These are phyloP conservation scores for Sindora glabra DNA, from an alignment of 306 rosid genomes.

Conservation along the genomic window DNA sequence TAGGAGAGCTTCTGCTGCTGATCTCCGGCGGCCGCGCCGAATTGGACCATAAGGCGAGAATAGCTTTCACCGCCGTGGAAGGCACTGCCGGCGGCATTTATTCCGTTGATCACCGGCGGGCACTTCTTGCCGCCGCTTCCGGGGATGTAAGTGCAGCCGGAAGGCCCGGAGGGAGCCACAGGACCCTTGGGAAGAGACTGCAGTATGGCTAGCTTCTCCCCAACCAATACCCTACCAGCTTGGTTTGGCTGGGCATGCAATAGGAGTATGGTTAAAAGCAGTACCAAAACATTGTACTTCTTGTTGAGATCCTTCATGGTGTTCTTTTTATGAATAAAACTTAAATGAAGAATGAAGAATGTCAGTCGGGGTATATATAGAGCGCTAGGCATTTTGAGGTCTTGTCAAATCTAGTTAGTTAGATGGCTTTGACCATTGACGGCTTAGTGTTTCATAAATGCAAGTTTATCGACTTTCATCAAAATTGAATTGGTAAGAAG, in stretches of 20 bases:
- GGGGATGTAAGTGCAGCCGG: constrained; percentile 69
- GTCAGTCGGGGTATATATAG: background rate
- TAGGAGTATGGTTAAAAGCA: constrained; percentile 30
- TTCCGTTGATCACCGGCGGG: constrained; percentile 38
- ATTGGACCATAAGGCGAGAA: constrained; percentile 26
- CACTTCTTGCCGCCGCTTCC: constrained; percentile 53
- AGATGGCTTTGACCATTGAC: no score
- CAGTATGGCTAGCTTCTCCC: constrained; percentile 1
- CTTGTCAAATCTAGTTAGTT: no score
- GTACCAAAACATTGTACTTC: constrained; percentile 26
- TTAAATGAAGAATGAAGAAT: background rate
- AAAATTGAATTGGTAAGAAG: no score
- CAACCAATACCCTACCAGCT: constrained; percentile 33
- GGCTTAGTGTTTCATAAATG: no score
- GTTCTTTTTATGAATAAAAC: no score
- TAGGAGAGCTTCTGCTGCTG: no score
- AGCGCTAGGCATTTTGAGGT: no score
- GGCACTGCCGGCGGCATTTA: constrained; percentile 25
- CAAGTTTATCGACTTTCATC: no score
- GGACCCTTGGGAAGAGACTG: constrained; percentile 55
- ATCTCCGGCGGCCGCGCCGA: constrained; percentile 24
- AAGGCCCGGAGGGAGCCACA: constrained; percentile 47
- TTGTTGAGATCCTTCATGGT: constrained; percentile 29
- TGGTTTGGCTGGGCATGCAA: constrained; percentile 30
- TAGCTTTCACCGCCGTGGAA: background rate